A percentile compares a stretch with the other conserved stretches of the same genome.
Conservation (phyloP, 106 monocot species). For the Dioscorea zingiberensis region DNA sequence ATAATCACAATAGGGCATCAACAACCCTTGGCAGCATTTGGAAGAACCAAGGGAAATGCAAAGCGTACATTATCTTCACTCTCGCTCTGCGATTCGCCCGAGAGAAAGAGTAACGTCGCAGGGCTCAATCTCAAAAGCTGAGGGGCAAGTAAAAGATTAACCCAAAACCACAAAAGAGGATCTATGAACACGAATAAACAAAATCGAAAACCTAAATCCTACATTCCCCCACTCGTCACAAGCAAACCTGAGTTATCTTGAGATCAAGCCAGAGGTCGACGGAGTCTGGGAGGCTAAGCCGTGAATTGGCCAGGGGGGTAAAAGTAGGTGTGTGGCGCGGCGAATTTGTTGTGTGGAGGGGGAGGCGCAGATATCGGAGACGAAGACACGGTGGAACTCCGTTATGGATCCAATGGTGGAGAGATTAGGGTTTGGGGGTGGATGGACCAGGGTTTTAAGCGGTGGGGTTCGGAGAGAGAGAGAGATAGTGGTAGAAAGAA, state of each 20-base stretch:
- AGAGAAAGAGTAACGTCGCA: slow-evolving; percentile 32
- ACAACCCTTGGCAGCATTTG: neutral
- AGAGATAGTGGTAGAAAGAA: too few relatives aligned
- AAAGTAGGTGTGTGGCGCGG: slow-evolving; percentile 13
- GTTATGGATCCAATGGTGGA: neutral
- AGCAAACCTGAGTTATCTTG: slow-evolving; percentile 19
- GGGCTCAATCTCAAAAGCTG: slow-evolving; percentile 41
- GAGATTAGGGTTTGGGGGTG: slow-evolving; percentile 2
- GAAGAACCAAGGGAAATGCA: too few relatives aligned
- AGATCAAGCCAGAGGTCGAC: slow-evolving; percentile 23
- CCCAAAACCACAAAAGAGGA: neutral
- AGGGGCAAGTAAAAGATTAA: neutral
- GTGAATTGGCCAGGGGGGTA: neutral
- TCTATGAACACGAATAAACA: neutral
- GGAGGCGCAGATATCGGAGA: slow-evolving; percentile 35
- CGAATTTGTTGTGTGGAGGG: slow-evolving; percentile 5
- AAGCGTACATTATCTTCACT: slow-evolving; percentile 26
- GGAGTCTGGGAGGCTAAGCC: neutral
- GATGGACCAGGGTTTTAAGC: too few relatives aligned
- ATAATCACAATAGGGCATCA: neutral
- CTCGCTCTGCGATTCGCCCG: slow-evolving; percentile 18
- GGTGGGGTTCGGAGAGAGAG: too few relatives aligned
- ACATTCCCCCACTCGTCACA: neutral
- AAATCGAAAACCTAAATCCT: neutral
- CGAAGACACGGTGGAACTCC: slow-evolving; percentile 25